phyloP scores from a whole-genome alignment of 2,329 filamentous ascomycete genomes.

The Colletotrichum higginsianum region DNA sequence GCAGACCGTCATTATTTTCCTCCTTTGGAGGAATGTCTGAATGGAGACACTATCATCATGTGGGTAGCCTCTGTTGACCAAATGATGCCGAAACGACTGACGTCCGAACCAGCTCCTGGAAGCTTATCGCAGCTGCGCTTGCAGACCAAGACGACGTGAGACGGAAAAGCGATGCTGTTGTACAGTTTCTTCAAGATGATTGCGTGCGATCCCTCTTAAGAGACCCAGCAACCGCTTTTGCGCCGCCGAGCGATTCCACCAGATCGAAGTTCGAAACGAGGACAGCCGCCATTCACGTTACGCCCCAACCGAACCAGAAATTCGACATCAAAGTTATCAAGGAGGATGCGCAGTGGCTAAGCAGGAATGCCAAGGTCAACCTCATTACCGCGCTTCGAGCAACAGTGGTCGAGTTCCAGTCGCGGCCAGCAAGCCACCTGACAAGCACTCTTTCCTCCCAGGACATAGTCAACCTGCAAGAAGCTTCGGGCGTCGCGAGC shows the following conservation, averaged over 20 bases:
- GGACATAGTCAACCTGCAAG: conserved; percentile 82
- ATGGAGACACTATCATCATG: conserved; percentile 85
- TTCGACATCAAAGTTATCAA: conserved; percentile 87
- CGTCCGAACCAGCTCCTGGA: conserved; percentile 70
- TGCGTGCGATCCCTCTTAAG: conserved; percentile 79
- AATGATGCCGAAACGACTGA: conserved; percentile 29
- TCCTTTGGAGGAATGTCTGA: conserved; percentile 87
- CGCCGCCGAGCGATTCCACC: conserved; percentile 71
- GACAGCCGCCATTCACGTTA: conserved; percentile 88
- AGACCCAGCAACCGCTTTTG: conserved; percentile 78
- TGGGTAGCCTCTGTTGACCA: conserved; percentile 62
- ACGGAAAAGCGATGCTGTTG: conserved; percentile 68
- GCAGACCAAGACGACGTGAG: conserved; percentile 70
- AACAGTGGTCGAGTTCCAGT: conserved; percentile 87
- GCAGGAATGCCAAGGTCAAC: conserved; percentile 82
- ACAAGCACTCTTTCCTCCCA: conserved; percentile 81
- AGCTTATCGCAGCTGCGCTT: conserved; percentile 69
- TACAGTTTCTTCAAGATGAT: conserved; percentile 79
- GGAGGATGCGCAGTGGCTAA: conserved; percentile 88
- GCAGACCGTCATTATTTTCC: conserved; percentile 84
- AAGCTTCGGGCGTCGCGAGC: conserved; percentile 78
- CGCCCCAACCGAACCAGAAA: conserved; percentile 75
- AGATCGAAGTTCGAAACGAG: conserved; percentile 85
- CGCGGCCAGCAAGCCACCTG: conserved; percentile 80
- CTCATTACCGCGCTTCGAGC: conserved; percentile 87